Percentiles rank a stretch among this genome's conserved stretches.
Conservation (phyloP, 306 rosid genomes). For the Cicer pinnatifidum region DNA sequence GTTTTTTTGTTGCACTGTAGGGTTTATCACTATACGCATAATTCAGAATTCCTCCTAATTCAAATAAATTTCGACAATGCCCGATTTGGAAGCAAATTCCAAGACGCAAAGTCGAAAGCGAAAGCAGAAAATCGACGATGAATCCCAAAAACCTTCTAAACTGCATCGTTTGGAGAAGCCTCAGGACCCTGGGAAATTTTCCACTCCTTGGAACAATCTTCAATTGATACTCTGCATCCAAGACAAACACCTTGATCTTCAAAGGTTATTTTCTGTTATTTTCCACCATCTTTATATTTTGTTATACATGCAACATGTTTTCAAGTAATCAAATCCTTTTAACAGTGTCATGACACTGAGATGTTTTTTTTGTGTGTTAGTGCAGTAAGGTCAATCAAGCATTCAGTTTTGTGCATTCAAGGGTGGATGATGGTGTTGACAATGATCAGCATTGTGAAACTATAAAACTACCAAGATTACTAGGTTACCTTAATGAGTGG, state of each 20-base stretch:
- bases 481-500: conserved; percentile 73
- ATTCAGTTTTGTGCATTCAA: conserved; percentile 61
- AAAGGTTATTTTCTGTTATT: conserved; percentile 54
- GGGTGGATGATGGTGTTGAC: conserved; percentile 44
- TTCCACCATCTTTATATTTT: not conserved
- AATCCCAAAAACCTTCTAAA: conserved; percentile 50
- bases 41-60: not conserved
- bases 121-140: conserved; percentile 41
- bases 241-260: conserved; percentile 59
- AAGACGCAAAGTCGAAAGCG: conserved; percentile 52
- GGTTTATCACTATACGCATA: conserved; percentile 5
- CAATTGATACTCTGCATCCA: conserved; percentile 65
- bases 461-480: conserved; percentile 60
- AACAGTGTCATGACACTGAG: not conserved
- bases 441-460: conserved; percentile 55
- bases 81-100: conserved; percentile 40
- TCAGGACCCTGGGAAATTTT: conserved; percentile 27
- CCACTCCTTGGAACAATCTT: conserved; percentile 72
- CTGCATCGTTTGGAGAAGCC: conserved; percentile 47
- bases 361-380: conserved; percentile 31
- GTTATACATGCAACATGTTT: conserved; percentile 4
- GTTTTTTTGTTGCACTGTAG: not conserved
- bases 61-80: conserved; percentile 30
- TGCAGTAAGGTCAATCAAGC: conserved; percentile 83
- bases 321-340: conserved; percentile 15